Base-by-base conservation (phyloP, 2,329 filamentous ascomycete species). In the Chrysoporthe austroafricana region DNA sequence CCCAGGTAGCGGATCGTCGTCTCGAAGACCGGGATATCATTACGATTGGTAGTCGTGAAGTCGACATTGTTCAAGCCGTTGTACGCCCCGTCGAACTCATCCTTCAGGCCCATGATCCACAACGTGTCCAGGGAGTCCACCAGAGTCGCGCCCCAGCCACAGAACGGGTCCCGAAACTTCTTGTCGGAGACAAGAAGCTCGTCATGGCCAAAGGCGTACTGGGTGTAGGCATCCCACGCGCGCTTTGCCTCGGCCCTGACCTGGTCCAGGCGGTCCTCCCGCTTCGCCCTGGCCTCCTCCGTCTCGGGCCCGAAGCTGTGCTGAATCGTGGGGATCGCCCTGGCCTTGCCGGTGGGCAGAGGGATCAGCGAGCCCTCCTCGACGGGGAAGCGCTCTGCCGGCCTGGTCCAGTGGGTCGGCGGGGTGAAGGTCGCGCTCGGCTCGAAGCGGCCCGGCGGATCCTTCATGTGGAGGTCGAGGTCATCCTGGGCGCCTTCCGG, bases 1-100 rank as follows among this genome's bases (percentile, higher is more conserved):
- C 95, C 95, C 4, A 98, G 84, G 74, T 97, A 97, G 63, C 95
- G 88, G 75, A 98, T 97, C 13, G 90, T 92, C 0, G 94, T 96
- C 79, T 97, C 94, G 73, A 97, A 97, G 8, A 97, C 85, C n/a
- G 93, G 94, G 58, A 97, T 96, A 60, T 91, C 87, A 48, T 79
- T 76, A 61, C 89, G 83, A 16, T 78, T 76, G 2, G 82, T 78
- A 13, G 86, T 91, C 2, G 92, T 96, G 73, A 97, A 97, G 78
- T 97, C 93, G 67, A 97, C 95, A 6, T 86, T 79, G 66, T 84
- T 84, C 32, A 94, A 88, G 3, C 85, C 88, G 63, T 86, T 84
- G 57, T 92, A 88, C 1, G 93, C 93, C 69, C 93, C 89, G 68
- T 93, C 88, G 73, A 97, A 97, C 73, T 96, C 92, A 0, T 91